phyloP scores from a whole-genome alignment of 2,329 filamentous ascomycete species.

The Diaporthe helianthi region DNA sequence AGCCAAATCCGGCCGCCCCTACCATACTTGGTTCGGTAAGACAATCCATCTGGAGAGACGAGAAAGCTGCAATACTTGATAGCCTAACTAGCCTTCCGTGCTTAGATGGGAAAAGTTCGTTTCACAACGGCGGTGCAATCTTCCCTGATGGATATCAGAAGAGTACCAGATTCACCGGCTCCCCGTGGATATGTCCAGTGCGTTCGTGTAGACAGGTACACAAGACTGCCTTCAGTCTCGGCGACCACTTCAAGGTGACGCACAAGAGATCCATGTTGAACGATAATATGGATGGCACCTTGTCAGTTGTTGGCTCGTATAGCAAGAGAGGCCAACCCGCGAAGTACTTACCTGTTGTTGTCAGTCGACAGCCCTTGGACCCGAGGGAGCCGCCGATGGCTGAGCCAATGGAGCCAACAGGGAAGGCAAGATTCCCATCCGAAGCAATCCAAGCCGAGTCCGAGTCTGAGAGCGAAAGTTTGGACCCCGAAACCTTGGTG shows the following conservation, averaged over 20 bases:
- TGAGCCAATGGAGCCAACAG: slow-evolving; percentile 4
- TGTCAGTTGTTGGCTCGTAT: slow-evolving; percentile 37
- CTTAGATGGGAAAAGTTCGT: background rate
- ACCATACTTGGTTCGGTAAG: slow-evolving; percentile 23
- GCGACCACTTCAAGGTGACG: slow-evolving; percentile 27
- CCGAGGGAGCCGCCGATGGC: slow-evolving; percentile 30
- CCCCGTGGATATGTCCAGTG: slow-evolving; percentile 28
- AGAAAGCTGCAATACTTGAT: background rate
- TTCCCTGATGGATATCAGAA: slow-evolving; percentile 29
- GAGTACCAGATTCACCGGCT: background rate
- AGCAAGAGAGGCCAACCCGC: background rate
- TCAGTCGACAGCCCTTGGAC: slow-evolving; percentile 36
- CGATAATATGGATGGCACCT: slow-evolving; percentile 43
- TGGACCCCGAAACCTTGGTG: background rate
- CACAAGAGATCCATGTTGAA: slow-evolving; percentile 39
- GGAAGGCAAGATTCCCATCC: background rate
- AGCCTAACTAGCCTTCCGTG: background rate
- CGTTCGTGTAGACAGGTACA: slow-evolving; percentile 26
- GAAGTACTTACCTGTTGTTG: slow-evolving; percentile 35
- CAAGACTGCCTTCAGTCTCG: background rate
- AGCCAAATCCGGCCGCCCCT: slow-evolving; percentile 10
- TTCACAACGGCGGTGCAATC: slow-evolving; percentile 19
- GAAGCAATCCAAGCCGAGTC: background rate
- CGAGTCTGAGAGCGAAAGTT: background rate
- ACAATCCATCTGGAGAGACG: background rate